Base-by-base conservation (phyloP, 768 basidiomycete species). In the Lactarius pseudohatsudake region DNA sequence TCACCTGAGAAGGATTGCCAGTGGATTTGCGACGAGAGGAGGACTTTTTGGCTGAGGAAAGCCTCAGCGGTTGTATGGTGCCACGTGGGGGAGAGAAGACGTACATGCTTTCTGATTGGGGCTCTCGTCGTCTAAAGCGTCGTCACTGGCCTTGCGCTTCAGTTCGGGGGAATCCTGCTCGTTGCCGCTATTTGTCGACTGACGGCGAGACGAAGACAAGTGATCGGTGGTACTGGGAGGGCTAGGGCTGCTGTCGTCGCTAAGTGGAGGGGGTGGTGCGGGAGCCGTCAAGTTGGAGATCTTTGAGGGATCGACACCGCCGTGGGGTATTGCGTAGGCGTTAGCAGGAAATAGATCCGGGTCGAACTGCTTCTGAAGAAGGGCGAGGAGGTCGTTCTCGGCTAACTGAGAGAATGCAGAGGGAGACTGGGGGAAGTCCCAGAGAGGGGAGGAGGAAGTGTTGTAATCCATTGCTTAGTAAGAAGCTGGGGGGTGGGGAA, bases 201-300 rank as follows among this genome's bases (percentile, higher is more conserved):
- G 75, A 20, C 74, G 71, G 57, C 77, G 71, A 22, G 76, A 78
- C 43, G 74, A 67, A 41, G 72, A 62, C 11, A 28, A 45, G 57
- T 77, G 77, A 47, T 79, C 78, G 40, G 73, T 69, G 28, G 79
- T 76, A 70, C 84, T 84, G 5, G 87, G 84, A 2, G 92, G 90
- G 70, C 90, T 92, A 41, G 91, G 90, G 67, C 88, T 90, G 76
- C 87, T 90, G 71, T 90, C 89, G 71, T 90, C 90, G 68, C 76
- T 78, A 0, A 88, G 88, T 2, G 85, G 82, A 5, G 91, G 86
- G 28, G 83, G 85, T 54, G 84, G 74, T 65, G 79, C 84, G 28
- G 84, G 79, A 7, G 84, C 75, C 3, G 85, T 79, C 62, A 81
- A 81, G 13, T 78, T 76, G 13, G 81, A 80, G 45, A 88, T 81